Evolutionary conservation across 176 grass and related monocot species (phyloP).

Genomic region (Zea luxurians): DNA sequence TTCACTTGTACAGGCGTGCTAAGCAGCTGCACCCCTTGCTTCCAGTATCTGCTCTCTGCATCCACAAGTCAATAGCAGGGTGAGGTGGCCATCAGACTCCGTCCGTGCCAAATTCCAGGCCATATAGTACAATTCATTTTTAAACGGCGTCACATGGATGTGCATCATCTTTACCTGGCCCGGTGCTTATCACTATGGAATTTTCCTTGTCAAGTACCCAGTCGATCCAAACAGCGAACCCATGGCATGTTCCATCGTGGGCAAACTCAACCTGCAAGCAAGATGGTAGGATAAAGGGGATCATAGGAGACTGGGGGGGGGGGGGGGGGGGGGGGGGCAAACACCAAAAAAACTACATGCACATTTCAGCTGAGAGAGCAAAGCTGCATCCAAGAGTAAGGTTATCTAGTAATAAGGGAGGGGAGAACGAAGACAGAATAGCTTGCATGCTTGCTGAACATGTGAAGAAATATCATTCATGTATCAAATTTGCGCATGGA

Average conservation of each 20-base stretch:
- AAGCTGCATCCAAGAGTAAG: neutral
- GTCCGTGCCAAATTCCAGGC: neutral
- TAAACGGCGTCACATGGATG: neutral
- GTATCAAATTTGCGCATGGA: neutral
- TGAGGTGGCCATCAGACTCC: neutral
- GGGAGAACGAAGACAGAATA: neutral
- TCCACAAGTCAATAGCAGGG: neutral
- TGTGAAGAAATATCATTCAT: neutral
- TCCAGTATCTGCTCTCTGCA: constrained; percentile 84
- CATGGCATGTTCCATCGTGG: constrained; percentile 66
- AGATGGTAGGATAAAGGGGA: neutral
- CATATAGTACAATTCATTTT: neutral
- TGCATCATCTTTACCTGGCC: constrained; percentile 60
- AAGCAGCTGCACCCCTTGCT: constrained; percentile 83
- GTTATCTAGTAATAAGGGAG: neutral
- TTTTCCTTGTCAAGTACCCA: constrained; percentile 70
- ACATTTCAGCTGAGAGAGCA: neutral
- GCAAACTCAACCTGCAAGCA: constrained; percentile 60
- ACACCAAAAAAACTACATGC: neutral
- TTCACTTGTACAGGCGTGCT: constrained; percentile 57
- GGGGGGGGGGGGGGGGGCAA: neutral
- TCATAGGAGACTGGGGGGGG: neutral
- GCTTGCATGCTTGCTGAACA: neutral
- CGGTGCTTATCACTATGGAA: constrained; percentile 51
- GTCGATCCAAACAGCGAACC: constrained; percentile 84